Evolutionary conservation across 2,329 filamentous ascomycete genomes (phyloP).

Genomic region (Ploettnerulaceae sp.): DNA sequence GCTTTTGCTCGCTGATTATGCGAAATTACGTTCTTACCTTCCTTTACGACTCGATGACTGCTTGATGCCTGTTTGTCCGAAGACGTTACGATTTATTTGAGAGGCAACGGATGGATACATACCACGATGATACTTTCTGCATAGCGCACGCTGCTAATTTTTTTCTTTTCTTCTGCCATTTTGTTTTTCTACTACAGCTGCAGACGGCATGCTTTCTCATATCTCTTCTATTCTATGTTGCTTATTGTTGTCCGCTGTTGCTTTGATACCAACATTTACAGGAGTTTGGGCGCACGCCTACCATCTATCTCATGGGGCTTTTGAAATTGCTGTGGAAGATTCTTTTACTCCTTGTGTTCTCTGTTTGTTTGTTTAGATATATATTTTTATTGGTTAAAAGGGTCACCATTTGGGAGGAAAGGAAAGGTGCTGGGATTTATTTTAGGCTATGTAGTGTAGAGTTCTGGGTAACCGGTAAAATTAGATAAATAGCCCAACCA

Average conservation of each 20-base stretch:
- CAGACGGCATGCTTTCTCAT: not conserved
- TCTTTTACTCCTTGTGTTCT: not conserved
- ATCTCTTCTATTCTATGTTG: not conserved
- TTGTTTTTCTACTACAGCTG: not conserved
- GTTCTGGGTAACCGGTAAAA: not conserved
- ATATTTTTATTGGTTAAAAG: not conserved
- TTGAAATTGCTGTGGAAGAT: not conserved
- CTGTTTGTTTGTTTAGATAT: not conserved
- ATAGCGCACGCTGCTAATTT: constrained; percentile 1
- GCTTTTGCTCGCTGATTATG: not conserved
- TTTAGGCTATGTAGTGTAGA: not conserved
- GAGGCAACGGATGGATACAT: too few species aligned
- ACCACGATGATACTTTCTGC: not conserved
- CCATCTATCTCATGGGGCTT: not conserved
- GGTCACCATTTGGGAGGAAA: not conserved
- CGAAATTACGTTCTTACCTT: not conserved
- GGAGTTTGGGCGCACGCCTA: too few species aligned
- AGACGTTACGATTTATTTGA: too few species aligned
- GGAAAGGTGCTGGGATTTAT: not conserved
- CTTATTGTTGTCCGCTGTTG: constrained; percentile 2
- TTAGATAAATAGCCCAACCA: not conserved
- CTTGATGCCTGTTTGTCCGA: constrained; percentile 7
- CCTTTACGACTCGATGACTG: constrained; percentile 4
- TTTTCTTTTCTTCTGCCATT: not conserved
- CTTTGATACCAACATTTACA: constrained; percentile 27